Evolutionary conservation across 2,329 filamentous ascomycete species (phyloP), one percentile per base, ranked within the genome.

Genomic region (Stagonosporopsis cucurbitacearum): DNA sequence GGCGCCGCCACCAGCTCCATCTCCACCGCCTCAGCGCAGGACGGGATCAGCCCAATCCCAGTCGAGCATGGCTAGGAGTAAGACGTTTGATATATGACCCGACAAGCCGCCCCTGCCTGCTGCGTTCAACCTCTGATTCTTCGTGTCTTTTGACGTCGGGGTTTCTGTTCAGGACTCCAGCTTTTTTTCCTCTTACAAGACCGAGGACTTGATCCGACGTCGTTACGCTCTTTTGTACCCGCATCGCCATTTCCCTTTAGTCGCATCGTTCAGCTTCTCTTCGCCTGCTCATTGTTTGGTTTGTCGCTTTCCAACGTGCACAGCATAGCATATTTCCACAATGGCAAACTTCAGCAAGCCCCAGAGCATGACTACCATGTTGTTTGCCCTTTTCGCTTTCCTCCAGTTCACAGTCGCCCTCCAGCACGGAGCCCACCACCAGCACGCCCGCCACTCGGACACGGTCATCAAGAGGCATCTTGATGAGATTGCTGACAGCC

Each of bases 321-420:
- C 32, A 39, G 39, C 48, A 44, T 44, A 50, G 25, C 49, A 53
- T 47, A 47, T 53, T 47, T 25, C 50, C 50, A 61, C 12, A 43
- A 75, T 75, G 72, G 72, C 68, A 32, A 66, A 61, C 66, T 69
- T 67, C 60, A 74, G 72, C 67, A 74, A 74, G 59, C 71, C 71
- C 35, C 50, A 63, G 51, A 66, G 62, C 64, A 60, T 73, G 47
- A 61, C 73, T 61, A 62, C 69, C 64, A 69, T 70, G 63, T 50
- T 75, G 50, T 62, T 75, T 57, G 64, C 69, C 19, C 52, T 75
- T 40, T 62, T 75, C 44, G 55, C 73, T 47, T 59, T 74, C 45
- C 63, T 74, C 54, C 72, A 74, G 49, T 66, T 66, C 58, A 65
- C 67, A 32, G 61, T 66, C 23, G 72, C 73, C 25, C 59, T 68